Percentiles rank a stretch among this genome's conserved stretches.
phyloP scores from a whole-genome alignment of 2,329 filamentous ascomycete species.

The Penicillium sp. region DNA sequence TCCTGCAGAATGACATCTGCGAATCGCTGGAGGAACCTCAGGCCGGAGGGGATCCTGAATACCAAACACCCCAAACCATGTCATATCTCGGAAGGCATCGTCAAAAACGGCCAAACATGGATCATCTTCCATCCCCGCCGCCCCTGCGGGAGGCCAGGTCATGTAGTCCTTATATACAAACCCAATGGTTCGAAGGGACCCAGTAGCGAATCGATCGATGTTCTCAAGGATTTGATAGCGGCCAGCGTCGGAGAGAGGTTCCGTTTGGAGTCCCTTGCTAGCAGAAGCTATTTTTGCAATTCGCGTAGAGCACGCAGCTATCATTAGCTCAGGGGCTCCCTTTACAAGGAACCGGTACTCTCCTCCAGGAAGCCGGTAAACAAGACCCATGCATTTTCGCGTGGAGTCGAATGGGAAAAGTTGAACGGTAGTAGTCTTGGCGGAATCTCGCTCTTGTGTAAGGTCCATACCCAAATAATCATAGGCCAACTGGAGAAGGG shows the following conservation, averaged over 20 bases:
- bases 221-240: slow-evolving; percentile 30
- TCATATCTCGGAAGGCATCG: slow-evolving; percentile 71
- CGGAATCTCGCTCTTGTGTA: slow-evolving; percentile 62
- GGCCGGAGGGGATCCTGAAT: slow-evolving; percentile 74
- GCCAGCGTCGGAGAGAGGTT: slow-evolving; percentile 28
- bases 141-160: slow-evolving; percentile 64
- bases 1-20: slow-evolving; percentile 68
- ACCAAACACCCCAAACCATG: slow-evolving; percentile 71
- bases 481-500: slow-evolving; percentile 68
- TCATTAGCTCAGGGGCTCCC: slow-evolving; percentile 52
- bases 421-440: slow-evolving; percentile 57
- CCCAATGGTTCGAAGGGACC: slow-evolving; percentile 74
- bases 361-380: slow-evolving; percentile 41
- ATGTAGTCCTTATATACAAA: slow-evolving; percentile 74
- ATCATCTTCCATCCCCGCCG: slow-evolving; percentile 57
- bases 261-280: slow-evolving; percentile 23
- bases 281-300: slow-evolving; percentile 33
- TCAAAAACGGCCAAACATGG: slow-evolving; percentile 65
- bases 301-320: slow-evolving; percentile 37
- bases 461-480: slow-evolving; percentile 70
- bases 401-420: slow-evolving; percentile 75
- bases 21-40: slow-evolving; percentile 68
- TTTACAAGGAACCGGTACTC: slow-evolving; percentile 51
- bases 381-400: slow-evolving; percentile 65
- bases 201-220: slow-evolving; percentile 46